Evolutionary conservation across 352 stramenopile species (phyloP), one percentile per base, ranked within the genome.

Genomic region (Phytophthora kernoviae): DNA sequence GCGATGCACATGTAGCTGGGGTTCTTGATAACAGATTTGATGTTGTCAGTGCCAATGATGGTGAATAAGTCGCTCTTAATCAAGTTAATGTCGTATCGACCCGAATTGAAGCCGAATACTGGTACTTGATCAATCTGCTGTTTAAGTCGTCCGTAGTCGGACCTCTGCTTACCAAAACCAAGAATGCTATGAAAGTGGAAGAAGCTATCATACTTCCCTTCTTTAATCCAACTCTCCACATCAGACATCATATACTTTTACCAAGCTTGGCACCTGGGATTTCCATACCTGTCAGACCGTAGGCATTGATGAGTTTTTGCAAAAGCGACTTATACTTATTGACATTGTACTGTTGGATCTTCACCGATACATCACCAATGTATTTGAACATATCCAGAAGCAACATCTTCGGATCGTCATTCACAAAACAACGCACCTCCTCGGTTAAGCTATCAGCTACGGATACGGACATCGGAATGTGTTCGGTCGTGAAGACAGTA

Each of bases 401-500:
- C 6, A 53, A 15, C 11, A 34, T 22, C 24, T 42, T 53, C 2
- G 45, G 45, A 42, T 53, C 45, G 12, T 53, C 45, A 33, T 53
- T 53, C 12, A 53, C 45, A 43, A 53, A 53, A 12, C 45, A 53
- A 30, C 45, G 45, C n/a, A 53, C 45, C 30, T 53, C 45, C 30
- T 53, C 45, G 15, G 45, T 53, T 41, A 53, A 53, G 11, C 45
- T 53, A 42, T 53, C 45, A 30, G 27, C 45, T 42, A 53, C 45
- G 14, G 45, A 53, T 43, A 53, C 45, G 9, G 27, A 53, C 30
- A 53, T 27, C 9, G 45, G 45, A 21, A 53, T 53, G 30, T 53
- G 45, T n/a, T 53, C 45, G 24, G 32, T 53, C 30, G 30, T 42
- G 30, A 53, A 41, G 45, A 53, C 45, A 53, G 45, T 53, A 48